Evolutionary conservation across 1,284 basidiomycete species (phyloP), one percentile per base, ranked within the genome.

Genomic region (Fomes fomentarius): DNA sequence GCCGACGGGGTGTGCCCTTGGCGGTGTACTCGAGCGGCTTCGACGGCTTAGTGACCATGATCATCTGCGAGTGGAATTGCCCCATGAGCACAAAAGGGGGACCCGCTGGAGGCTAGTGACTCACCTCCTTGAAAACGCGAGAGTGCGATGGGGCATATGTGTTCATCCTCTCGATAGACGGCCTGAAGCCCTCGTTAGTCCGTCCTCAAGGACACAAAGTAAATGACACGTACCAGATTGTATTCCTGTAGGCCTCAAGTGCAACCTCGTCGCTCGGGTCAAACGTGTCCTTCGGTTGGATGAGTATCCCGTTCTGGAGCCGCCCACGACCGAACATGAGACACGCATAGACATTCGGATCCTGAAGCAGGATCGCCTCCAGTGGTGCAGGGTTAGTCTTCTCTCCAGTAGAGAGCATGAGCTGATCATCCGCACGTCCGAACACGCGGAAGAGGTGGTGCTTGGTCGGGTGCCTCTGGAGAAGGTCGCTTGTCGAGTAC

Each of bases 371-470:
- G 15, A 72, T 70, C 1, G 46, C 63, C 60, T 72, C 70, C 12
- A 69, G 56, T n/a, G 68, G 68, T 17, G 61, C 68, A 14, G 70
- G 69, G 44, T 71, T 69, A 2, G 67, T 70, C 67, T 82, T 82
- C 61, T 82, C 80, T 8, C 80, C 80, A 4, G 75, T 80, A 12
- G 68, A 73, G 44, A 78, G 74, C 60, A 81, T 78, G 37, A 83
- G 77, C 59, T 81, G 79, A 58, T 82, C 80, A 53, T 83, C 80
- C 8, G 68, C 66, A 9, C 81, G 70, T 0, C 81, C 80, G 37
- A 66, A 71, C n/a, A 80, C 67, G 56, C 73, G 75, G 74, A 75
- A 82, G 14, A 70, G 66, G 4, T 73, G 72, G 6, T 69, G 63
- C 33, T 74, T 74, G 0, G 72, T 74, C 5, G 80, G 78, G 62